Evolutionary conservation across 192 early-diverging fungal species (phyloP).

Genomic region (Backusella liffmaniae): DNA sequence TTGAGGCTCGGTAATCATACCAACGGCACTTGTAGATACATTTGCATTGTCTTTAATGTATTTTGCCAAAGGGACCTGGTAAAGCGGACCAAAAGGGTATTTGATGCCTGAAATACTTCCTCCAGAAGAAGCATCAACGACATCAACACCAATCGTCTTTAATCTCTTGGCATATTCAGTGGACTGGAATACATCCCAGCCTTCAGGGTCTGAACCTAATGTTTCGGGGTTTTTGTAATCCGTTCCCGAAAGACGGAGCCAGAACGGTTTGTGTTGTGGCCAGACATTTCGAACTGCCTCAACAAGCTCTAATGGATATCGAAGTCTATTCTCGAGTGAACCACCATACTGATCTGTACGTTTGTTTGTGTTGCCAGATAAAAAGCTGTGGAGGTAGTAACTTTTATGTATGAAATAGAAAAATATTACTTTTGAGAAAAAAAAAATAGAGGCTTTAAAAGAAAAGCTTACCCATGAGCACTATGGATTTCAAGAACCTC

Average conservation of each 20-base stretch:
- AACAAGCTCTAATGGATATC: conserved; percentile 72
- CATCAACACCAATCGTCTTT: conserved; percentile 70
- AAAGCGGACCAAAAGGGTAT: conserved; percentile 36
- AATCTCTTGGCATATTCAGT: conserved; percentile 59
- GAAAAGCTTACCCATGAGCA: conserved; percentile 64
- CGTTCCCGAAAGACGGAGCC: conserved; percentile 77
- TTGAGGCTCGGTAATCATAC: conserved; percentile 60
- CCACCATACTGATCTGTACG: conserved; percentile 94
- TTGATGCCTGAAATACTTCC: conserved; percentile 46
- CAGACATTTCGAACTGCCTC: conserved; percentile 63
- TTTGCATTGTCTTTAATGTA: conserved; percentile 57
- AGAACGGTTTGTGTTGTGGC: conserved; percentile 82
- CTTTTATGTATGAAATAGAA: conserved; percentile 55
- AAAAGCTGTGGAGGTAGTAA: conserved; percentile 80
- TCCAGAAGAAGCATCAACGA: conserved; percentile 82
- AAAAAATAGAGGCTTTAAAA: not conserved
- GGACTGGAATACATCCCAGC: conserved; percentile 78
- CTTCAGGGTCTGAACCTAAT: conserved; percentile 42
- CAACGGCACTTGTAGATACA: conserved; percentile 65
- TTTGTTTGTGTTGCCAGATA: conserved; percentile 77
- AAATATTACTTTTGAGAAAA: conserved; percentile 38
- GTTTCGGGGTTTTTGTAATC: conserved; percentile 61
- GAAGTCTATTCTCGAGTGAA: conserved; percentile 82
- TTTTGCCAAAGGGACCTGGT: conserved; percentile 74
- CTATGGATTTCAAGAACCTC: conserved; percentile 43